Base-by-base conservation (phyloP, 805 yeast genomes). In the Saccharomycopsis fermentans region DNA sequence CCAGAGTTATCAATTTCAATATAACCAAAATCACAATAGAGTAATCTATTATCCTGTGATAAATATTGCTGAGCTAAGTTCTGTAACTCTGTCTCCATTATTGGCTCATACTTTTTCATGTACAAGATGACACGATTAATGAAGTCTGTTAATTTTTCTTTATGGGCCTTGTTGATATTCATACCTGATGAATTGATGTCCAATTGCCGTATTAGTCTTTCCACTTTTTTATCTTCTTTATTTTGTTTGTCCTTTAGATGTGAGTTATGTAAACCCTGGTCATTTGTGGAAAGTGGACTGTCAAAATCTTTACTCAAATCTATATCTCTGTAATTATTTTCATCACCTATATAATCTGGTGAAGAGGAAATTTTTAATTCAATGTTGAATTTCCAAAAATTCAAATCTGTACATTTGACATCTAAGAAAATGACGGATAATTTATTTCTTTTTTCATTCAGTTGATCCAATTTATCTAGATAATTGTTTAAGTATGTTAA, bases 351-450 rank as follows among this genome's bases (percentile, higher is more conserved):
- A 21, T 59, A 59, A 40, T 59, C 62, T 2, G 62, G 62, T 19
- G 54, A 37, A 5, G 58, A 56, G 5, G 54, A 39, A 5, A 59
- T 39, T 48, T 59, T 59, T 17, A 59, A 35, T 51, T 59, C 62
- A 48, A 59, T 59, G 43, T 59, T 59, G 48, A 59, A 59, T 35
- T 54, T 54, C 62, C 62, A 59, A 24, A 43, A 51, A 29, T 56
- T 48, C n/a, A 51, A 21, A 39, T 56, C 35, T 14, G 62, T 53
- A n/a, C 56, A 56, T 40, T 59, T 56, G 21, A 59, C 47, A 50
- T 59, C 59, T 29, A 59, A 37, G 11, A 59, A 17, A 26, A 58
- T 26, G 14, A 50, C 54, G 4, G 50, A 43, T 21, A 43, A 21
- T 19, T 40, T 40, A 17, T 17, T 40, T 11, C n/a, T 43, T 19